A percentile compares a stretch with the other conserved stretches of the same genome.
Conservation (phyloP, 352 stramenopile genomes). For the Phytophthora rubi region DNA sequence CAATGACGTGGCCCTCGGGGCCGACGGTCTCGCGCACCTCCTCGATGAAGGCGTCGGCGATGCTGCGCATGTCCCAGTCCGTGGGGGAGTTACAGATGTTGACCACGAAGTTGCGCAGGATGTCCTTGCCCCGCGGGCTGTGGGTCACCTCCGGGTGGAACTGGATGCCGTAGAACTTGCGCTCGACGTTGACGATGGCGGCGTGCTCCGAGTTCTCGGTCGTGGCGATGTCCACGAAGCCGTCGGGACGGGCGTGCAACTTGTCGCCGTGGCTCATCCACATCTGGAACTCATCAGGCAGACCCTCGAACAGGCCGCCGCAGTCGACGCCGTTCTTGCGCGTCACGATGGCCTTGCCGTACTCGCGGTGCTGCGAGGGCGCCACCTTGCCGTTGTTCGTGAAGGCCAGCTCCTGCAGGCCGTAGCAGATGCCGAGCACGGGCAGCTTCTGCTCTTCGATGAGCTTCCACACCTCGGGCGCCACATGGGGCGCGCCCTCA, state of each 20-base stretch:
- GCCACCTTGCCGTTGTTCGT: constrained; percentile 96
- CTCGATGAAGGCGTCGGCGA: constrained; percentile 90
- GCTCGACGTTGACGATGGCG: constrained; percentile 94
- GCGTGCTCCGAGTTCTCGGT: constrained; percentile 93
- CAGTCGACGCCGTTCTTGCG: constrained; percentile 59
- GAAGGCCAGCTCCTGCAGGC: constrained; percentile 95
- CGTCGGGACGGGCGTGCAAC: constrained; percentile 93
- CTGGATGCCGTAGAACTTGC: constrained; percentile 98
- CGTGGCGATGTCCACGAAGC: constrained; percentile 90
- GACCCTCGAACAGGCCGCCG: constrained; percentile 89
- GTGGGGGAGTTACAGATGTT: constrained; percentile 94
- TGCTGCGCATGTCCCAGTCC: constrained; percentile 99
- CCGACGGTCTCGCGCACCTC: constrained; percentile 94
- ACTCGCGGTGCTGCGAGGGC: constrained; percentile 95
- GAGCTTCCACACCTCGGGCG: constrained; percentile 95
- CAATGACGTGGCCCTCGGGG: constrained; percentile 96
- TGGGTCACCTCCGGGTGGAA: constrained; percentile 98
- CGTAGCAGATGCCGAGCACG: constrained; percentile 98
- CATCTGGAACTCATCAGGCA: constrained; percentile 96
- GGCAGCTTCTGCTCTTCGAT: constrained; percentile 96
- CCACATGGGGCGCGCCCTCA: constrained; percentile 94
- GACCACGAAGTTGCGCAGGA: constrained; percentile 98
- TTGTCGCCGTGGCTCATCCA: constrained; percentile 99
- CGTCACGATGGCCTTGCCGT: constrained; percentile 96
- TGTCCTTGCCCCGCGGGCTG: constrained; percentile 93